A percentile compares a stretch with the other conserved stretches of the same genome.
Evolutionary conservation across 257 asterid species (phyloP).

Genomic region (Verbascum thapsus): DNA sequence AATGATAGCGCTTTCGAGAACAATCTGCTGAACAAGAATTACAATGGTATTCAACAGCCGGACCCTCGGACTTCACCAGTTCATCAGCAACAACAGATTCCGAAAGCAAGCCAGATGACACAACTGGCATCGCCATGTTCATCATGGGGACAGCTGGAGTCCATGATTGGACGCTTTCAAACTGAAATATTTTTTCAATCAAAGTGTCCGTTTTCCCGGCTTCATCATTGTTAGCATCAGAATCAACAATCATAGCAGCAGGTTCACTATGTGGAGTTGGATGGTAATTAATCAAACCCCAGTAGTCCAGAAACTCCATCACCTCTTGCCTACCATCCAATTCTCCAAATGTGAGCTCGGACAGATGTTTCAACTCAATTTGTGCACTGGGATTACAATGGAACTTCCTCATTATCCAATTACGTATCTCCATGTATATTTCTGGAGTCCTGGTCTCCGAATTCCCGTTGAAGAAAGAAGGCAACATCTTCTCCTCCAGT

Average conservation of each 20-base stretch:
- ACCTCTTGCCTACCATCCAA: conserved; percentile 83
- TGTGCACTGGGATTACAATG: conserved; percentile 59
- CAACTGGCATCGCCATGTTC: conserved; percentile 50
- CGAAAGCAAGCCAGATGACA: conserved; percentile 72
- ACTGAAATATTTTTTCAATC: conserved; percentile 68
- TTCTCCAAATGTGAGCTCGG: conserved; percentile 79
- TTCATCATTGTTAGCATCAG: conserved; percentile 47
- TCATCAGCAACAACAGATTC: conserved; percentile 77
- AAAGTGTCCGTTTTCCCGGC: conserved; percentile 47
- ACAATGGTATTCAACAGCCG: conserved; percentile 89
- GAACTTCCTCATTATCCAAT: conserved; percentile 82
- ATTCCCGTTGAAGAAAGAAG: conserved; percentile 86
- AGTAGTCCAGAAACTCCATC: conserved; percentile 94
- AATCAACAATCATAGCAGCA: conserved; percentile 38
- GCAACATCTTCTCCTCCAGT: conserved; percentile 78
- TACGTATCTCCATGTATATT: conserved; percentile 82
- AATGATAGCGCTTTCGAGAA: conserved; percentile 96
- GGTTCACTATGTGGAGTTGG: conserved; percentile 70
- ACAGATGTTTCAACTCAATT: conserved; percentile 68
- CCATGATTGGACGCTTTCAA: conserved; percentile 69
- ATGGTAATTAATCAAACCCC: conserved; percentile 97
- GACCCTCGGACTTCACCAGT: conserved; percentile 82
- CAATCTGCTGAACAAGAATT: conserved; percentile 98
- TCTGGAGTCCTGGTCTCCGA: conserved; percentile 69
- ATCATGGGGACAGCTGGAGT: conserved; percentile 53